Conservation (phyloP, 1,284 basidiomycete genomes). For the Ceratobasidium sp. region DNA sequence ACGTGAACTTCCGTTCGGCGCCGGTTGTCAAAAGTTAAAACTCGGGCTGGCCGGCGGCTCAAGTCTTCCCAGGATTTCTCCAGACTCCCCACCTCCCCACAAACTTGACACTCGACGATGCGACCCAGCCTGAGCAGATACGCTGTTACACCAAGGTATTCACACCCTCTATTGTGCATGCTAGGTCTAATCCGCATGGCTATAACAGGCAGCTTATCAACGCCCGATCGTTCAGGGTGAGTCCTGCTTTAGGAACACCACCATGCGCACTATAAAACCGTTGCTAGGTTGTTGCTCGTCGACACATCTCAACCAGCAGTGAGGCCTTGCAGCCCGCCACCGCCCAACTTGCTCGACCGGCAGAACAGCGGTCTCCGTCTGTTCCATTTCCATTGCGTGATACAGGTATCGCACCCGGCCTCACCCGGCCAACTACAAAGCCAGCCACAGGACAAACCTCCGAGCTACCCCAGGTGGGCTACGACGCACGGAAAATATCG, state of each 20-base stretch:
- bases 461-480: conserved; percentile 49
- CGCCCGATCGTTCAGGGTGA: conserved; percentile 8
- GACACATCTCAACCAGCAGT: conserved; percentile 30
- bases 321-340: conserved; percentile 17
- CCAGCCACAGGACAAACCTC: background rate
- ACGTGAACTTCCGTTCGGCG: background rate
- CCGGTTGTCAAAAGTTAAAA: background rate
- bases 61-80: conserved; percentile 21
- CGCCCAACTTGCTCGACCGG: conserved; percentile 14
- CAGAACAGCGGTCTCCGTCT: conserved; percentile 26
- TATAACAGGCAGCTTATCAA: conserved; percentile 9
- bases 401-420: conserved; percentile 10
- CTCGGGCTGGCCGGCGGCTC: conserved; percentile 5
- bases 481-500: conserved; percentile 70
- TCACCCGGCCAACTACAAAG: background rate
- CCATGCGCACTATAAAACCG: background rate
- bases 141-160: conserved; percentile 14
- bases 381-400: conserved; percentile 30
- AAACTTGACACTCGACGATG: background rate
- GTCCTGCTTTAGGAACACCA: background rate
- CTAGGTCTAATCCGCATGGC: background rate
- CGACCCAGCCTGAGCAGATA: background rate
- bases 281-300: background rate
- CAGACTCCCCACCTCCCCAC: conserved; percentile 14
- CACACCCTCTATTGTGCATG: background rate